These are phyloP conservation scores for Thielaviopsis euricoi DNA, from an alignment of 2,329 filamentous ascomycete genomes.

Conservation along the genomic window DNA sequence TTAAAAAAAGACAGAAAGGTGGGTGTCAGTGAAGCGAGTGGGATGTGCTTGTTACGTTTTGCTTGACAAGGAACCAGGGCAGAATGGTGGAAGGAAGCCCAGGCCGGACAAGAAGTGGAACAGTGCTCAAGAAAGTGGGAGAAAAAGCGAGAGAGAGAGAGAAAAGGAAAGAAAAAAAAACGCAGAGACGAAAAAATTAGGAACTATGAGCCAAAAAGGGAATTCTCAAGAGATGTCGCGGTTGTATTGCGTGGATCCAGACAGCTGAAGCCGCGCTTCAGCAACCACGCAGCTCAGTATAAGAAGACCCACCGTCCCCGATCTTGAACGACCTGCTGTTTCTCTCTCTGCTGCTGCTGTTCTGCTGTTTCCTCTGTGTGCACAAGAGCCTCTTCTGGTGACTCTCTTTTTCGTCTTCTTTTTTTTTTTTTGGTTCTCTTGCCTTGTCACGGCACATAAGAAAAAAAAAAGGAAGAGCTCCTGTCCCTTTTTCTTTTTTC, in stretches of 20 bases:
- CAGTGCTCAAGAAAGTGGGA: background rate
- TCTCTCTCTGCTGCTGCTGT: background rate
- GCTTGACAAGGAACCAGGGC: background rate
- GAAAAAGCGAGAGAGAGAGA: background rate
- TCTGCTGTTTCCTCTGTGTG: background rate
- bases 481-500: background rate
- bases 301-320: background rate
- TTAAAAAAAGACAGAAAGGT: background rate
- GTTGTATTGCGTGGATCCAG: too few species aligned
- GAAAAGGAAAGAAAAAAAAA: background rate
- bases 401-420: background rate
- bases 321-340: background rate
- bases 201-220: background rate
- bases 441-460: too few species aligned
- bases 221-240: background rate
- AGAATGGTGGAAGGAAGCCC: background rate
- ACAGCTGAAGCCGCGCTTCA: too few species aligned
- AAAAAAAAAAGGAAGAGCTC: too few species aligned
- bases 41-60: background rate
- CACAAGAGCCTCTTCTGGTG: background rate
- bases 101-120: background rate
- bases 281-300: background rate
- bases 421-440: background rate
- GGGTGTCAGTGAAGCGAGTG: background rate
- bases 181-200: background rate